phyloP scores from a whole-genome alignment of 192 early-diverging fungal species.

The Lunasporangiospora selenospora region DNA sequence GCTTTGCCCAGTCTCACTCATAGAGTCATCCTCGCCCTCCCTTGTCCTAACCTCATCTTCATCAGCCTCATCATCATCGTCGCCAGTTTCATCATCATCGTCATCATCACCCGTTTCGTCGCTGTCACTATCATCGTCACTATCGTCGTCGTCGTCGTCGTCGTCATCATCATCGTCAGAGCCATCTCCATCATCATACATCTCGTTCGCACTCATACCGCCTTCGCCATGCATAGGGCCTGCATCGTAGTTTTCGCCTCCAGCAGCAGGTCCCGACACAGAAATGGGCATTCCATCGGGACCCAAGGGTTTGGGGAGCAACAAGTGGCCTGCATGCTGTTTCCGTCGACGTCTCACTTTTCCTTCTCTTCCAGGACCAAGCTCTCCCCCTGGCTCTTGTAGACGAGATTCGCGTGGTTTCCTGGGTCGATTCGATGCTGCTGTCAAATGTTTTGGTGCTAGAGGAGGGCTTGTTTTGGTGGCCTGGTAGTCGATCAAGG shows the following conservation, averaged over 20 bases:
- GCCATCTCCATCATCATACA: not conserved
- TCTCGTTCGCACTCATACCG: too few relatives aligned
- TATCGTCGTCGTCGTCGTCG: not conserved
- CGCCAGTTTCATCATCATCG: constrained; percentile 13
- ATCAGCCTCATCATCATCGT: constrained; percentile 11
- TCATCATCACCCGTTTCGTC: not conserved
- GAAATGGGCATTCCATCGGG: too few relatives aligned
- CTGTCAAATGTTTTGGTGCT: constrained; percentile 64
- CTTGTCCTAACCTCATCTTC: constrained; percentile 23
- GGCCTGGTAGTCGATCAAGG: constrained; percentile 82
- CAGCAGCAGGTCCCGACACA: not conserved
- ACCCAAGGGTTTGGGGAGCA: constrained; percentile 1
- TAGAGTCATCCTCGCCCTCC: constrained; percentile 35
- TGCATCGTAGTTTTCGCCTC: not conserved
- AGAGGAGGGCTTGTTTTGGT: constrained; percentile 59
- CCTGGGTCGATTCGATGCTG: constrained; percentile 55
- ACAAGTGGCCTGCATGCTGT: not conserved
- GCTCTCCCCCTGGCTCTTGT: constrained; percentile 30
- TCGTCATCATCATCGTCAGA: too few relatives aligned
- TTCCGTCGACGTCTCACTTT: constrained; percentile 5
- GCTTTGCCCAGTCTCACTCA: constrained; percentile 29
- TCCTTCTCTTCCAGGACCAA: constrained; percentile 10
- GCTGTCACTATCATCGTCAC: not conserved
- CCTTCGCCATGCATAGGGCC: too few relatives aligned
- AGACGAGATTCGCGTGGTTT: constrained; percentile 49